A percentile compares a stretch with the other conserved stretches of the same genome.
These are phyloP conservation scores for Agaricus blazei DNA, from an alignment of 768 basidiomycete species.

Conservation along the genomic window DNA sequence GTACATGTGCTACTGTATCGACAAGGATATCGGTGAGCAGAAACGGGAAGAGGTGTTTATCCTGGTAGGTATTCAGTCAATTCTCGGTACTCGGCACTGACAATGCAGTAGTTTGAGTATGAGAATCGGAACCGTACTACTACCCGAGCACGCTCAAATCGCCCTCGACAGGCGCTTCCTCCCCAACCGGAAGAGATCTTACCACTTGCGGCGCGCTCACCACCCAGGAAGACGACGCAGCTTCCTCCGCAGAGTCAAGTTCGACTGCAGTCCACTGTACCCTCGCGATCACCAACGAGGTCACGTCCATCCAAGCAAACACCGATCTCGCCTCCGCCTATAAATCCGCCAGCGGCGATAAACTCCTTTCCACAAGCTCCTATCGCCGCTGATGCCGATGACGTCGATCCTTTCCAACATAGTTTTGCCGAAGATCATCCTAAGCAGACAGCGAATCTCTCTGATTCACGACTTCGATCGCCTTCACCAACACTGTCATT, in stretches of 20 bases:
- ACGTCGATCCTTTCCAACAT: slow-evolving; percentile 36
- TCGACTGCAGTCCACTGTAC: slow-evolving; percentile 8
- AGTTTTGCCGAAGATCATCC: slow-evolving; percentile 20
- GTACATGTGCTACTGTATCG: slow-evolving; percentile 46
- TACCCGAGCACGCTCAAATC: slow-evolving; percentile 1
- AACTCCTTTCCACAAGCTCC: slow-evolving; percentile 4
- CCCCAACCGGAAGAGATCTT: slow-evolving; percentile 12
- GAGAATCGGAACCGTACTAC: slow-evolving; percentile 8
- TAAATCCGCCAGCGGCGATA: background rate
- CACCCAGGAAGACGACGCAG: slow-evolving; percentile 8
- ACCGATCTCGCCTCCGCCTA: background rate
- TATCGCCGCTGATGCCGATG: slow-evolving; percentile 26
- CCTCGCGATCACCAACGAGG: background rate
- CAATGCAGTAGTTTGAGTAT: slow-evolving; percentile 28
- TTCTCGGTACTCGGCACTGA: background rate
- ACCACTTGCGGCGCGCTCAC: slow-evolving; percentile 12
- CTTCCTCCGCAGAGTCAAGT: slow-evolving; percentile 10
- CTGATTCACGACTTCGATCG: slow-evolving; percentile 5
- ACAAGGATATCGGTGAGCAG: slow-evolving; percentile 36
- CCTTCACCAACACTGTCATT: slow-evolving; percentile 12
- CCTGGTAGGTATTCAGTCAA: slow-evolving; percentile 23
- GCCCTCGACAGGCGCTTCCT: slow-evolving; percentile 6
- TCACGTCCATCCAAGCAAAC: background rate
- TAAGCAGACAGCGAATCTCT: background rate
- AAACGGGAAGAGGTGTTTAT: slow-evolving; percentile 37